Conservation (phyloP, 495 filamentous ascomycete species). For the Ascobolus immersus region DNA sequence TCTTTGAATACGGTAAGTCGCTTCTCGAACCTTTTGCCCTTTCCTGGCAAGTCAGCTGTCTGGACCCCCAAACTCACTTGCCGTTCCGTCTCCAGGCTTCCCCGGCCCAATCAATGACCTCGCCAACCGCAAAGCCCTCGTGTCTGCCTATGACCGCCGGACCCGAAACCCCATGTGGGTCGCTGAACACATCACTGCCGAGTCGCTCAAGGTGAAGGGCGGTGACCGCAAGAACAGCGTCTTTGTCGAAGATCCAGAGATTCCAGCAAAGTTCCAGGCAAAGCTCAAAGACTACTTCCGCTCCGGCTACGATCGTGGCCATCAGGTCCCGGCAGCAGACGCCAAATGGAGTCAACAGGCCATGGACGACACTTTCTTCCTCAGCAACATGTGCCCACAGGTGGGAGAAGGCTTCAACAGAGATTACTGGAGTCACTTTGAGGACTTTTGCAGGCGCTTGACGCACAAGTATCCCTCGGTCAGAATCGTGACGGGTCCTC, state of each 20-base stretch:
- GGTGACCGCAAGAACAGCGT: slow-evolving; percentile 62
- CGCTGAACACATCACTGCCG: slow-evolving; percentile 88
- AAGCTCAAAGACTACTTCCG: slow-evolving; percentile 80
- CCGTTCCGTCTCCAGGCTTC: slow-evolving; percentile 30
- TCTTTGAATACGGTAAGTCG: slow-evolving; percentile 68
- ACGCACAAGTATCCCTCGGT: slow-evolving; percentile 60
- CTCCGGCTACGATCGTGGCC: slow-evolving; percentile 87
- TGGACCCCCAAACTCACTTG: not conserved
- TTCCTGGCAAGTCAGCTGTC: too few species aligned
- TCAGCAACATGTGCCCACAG: slow-evolving; percentile 94
- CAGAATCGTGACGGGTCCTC: slow-evolving; percentile 71
- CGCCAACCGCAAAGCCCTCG: slow-evolving; percentile 41
- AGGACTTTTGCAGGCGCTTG: slow-evolving; percentile 78
- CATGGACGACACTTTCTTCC: slow-evolving; percentile 78
- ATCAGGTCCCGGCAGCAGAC: slow-evolving; percentile 91
- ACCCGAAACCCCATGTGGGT: slow-evolving; percentile 88
- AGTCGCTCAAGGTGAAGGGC: slow-evolving; percentile 43
- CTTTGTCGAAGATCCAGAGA: slow-evolving; percentile 48
- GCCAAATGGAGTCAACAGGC: slow-evolving; percentile 83
- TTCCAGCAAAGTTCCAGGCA: slow-evolving; percentile 71
- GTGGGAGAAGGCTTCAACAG: slow-evolving; percentile 94
- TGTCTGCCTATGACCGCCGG: slow-evolving; percentile 75
- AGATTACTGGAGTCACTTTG: slow-evolving; percentile 97
- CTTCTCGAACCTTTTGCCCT: too few species aligned
- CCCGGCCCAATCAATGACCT: slow-evolving; percentile 74